These are phyloP conservation scores for Abrus precatorius DNA, from an alignment of 306 rosid genomes.

Conservation along the genomic window DNA sequence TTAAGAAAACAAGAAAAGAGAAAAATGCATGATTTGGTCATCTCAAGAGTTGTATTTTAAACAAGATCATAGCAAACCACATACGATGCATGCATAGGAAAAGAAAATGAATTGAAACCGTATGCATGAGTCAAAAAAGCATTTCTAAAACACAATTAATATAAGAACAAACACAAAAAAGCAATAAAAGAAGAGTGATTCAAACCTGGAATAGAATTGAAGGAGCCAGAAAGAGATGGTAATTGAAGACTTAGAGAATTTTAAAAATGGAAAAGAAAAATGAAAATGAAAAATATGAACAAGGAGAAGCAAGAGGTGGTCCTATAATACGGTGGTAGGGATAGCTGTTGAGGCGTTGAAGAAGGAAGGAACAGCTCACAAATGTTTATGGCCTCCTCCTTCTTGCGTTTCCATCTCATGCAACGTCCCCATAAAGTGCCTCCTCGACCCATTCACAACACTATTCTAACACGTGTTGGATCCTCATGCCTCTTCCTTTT, in stretches of 20 bases:
- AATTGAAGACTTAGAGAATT: neutral
- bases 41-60: too few relatives aligned
- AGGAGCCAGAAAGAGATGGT: conserved; percentile 1
- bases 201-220: conserved; percentile 27
- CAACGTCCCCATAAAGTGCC: conserved; percentile 32
- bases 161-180: too few relatives aligned
- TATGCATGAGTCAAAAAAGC: too few relatives aligned
- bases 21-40: too few relatives aligned
- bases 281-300: too few relatives aligned
- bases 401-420: conserved; percentile 39
- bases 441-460: neutral
- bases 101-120: too few relatives aligned
- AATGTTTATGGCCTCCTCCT: conserved; percentile 16
- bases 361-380: conserved; percentile 32
- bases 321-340: too few relatives aligned
- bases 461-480: conserved; percentile 36
- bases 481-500: conserved; percentile 15
- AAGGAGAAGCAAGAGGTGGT: neutral
- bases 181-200: neutral
- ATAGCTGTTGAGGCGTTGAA: neutral
- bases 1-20: too few relatives aligned
- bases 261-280: neutral
- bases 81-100: too few relatives aligned
- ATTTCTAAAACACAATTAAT: too few relatives aligned
- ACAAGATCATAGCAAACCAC: too few relatives aligned